Conservation (phyloP, 352 stramenopile species). For the Phytophthora cryptogea region DNA sequence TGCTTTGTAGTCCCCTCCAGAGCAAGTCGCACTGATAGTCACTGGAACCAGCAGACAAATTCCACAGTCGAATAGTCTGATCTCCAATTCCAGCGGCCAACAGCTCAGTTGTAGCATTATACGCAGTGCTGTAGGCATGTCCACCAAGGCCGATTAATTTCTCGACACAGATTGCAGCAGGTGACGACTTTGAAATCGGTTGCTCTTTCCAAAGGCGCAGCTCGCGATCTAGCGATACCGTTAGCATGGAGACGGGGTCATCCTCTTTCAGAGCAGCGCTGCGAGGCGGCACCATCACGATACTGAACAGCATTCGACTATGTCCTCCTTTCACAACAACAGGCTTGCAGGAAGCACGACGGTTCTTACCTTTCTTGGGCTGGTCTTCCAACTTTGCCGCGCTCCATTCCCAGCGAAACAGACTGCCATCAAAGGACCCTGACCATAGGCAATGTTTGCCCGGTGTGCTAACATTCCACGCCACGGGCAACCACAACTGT, state of each 20-base stretch:
- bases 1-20: conserved; percentile 83
- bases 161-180: conserved; percentile 38
- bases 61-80: conserved; percentile 76
- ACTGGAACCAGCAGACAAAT: conserved; percentile 25
- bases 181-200: not conserved
- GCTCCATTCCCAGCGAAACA: conserved; percentile 68
- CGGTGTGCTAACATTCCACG: conserved; percentile 42
- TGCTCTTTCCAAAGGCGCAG: conserved; percentile 62
- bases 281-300: conserved; percentile 34
- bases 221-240: conserved; percentile 71
- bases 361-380: conserved; percentile 27
- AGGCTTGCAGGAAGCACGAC: conserved; percentile 38
- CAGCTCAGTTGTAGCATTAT: conserved; percentile 29
- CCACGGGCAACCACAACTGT: conserved; percentile 74
- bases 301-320: conserved; percentile 67
- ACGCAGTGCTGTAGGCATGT: conserved; percentile 61
- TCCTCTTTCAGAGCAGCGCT: not conserved
- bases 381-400: conserved; percentile 1
- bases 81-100: conserved; percentile 70
- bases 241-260: conserved; percentile 41
- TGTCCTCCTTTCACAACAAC: conserved; percentile 65
- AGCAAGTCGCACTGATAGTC: conserved; percentile 52
- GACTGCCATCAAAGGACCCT: conserved; percentile 69
- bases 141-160: conserved; percentile 62
- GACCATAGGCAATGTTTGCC: conserved; percentile 58